These are phyloP conservation scores for Saccharomycopsis synnaedendra DNA, from an alignment of 805 yeast genomes.

Conservation along the genomic window DNA sequence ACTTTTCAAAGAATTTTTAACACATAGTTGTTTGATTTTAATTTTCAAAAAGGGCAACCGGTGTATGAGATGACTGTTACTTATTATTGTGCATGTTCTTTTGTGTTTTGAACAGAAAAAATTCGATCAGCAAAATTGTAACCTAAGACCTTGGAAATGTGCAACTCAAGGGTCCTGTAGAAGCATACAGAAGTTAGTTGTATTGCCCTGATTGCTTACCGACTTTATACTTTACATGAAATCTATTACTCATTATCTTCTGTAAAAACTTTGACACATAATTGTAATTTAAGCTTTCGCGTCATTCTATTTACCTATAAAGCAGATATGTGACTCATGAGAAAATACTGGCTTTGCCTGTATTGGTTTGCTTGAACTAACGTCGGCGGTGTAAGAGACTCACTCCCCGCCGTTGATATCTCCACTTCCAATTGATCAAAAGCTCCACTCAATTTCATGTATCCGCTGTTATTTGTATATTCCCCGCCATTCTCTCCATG, in stretches of 20 bases:
- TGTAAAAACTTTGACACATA: too few species aligned
- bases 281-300: too few species aligned
- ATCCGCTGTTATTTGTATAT: conserved; percentile 19
- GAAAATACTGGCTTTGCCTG: neutral
- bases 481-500: conserved; percentile 18
- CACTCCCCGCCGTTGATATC: conserved; percentile 8
- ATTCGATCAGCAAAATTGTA: neutral
- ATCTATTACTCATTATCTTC: too few species aligned
- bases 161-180: neutral
- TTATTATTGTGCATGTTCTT: conserved; percentile 24
- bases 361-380: conserved; percentile 19
- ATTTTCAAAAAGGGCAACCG: neutral
- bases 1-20: conserved; percentile 19
- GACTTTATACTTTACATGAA: too few species aligned
- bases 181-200: conserved; percentile 1
- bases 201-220: conserved; percentile 22
- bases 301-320: too few species aligned
- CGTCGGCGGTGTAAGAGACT: conserved; percentile 17
- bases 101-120: conserved; percentile 7
- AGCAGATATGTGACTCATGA: too few species aligned
- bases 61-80: too few species aligned
- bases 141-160: neutral
- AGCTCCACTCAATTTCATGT: conserved; percentile 31
- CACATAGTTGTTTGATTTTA: conserved; percentile 12
- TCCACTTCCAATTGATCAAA: conserved; percentile 27